A percentile compares a stretch with the other conserved stretches of the same genome.
These are phyloP conservation scores for Byssoonygena ceratinophila DNA, from an alignment of 2,329 filamentous ascomycete species.

Conservation along the genomic window DNA sequence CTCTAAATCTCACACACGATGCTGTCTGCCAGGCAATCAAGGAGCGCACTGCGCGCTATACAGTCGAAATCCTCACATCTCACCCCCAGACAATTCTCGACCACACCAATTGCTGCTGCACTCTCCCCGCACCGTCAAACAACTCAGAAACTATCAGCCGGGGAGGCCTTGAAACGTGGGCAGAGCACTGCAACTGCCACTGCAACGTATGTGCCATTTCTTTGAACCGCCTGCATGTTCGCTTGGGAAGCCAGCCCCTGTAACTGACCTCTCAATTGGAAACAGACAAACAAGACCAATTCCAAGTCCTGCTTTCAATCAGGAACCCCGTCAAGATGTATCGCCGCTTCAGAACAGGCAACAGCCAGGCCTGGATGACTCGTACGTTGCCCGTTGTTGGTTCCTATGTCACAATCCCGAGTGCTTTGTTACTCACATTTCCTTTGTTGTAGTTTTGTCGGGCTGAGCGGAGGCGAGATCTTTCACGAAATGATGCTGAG, in stretches of 20 bases:
- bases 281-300: conserved; percentile 47
- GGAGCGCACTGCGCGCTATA: conserved; percentile 40
- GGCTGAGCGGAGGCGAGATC: conserved; percentile 89
- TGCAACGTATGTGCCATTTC: conserved; percentile 41
- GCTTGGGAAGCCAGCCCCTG: conserved; percentile 12
- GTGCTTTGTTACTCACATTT: conserved; percentile 13
- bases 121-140: conserved; percentile 39
- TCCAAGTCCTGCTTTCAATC: conserved; percentile 53
- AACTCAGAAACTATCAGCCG: conserved; percentile 25
- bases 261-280: conserved; percentile 2
- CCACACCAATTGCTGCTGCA: conserved; percentile 36
- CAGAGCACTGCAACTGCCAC: conserved; percentile 42
- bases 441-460: conserved; percentile 58
- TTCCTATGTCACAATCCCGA: background rate
- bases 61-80: conserved; percentile 33
- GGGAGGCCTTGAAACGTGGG: conserved; percentile 31
- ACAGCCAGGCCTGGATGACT: conserved; percentile 63
- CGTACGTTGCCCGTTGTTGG: conserved; percentile 47
- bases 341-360: conserved; percentile 56
- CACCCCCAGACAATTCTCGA: conserved; percentile 35
- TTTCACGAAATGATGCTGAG: conserved; percentile 99
- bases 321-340: conserved; percentile 50
- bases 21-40: conserved; percentile 43
- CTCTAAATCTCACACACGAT: conserved; percentile 23
- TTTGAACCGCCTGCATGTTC: background rate